Conservation (phyloP, 805 yeast species). For the Metschnikowia matae region DNA sequence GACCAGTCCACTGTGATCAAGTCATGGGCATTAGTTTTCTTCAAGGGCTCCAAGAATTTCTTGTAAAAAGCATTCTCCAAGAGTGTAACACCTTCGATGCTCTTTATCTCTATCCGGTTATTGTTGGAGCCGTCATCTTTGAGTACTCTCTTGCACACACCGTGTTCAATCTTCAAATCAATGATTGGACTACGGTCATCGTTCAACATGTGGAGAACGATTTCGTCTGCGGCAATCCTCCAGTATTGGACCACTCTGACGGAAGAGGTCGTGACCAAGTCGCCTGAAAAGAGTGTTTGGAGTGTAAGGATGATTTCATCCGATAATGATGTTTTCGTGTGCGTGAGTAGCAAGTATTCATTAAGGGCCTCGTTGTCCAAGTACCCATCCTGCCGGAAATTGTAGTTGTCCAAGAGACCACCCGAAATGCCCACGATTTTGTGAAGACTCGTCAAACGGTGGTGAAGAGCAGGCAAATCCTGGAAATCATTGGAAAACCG, state of each 20-base stretch:
- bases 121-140: slow-evolving; percentile 40
- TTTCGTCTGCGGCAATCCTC: slow-evolving; percentile 37
- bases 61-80: slow-evolving; percentile 30
- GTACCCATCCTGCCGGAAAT: slow-evolving; percentile 41
- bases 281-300: slow-evolving; percentile 36
- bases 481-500: slow-evolving; percentile 67
- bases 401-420: slow-evolving; percentile 43
- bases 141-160: slow-evolving; percentile 29
- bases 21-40: slow-evolving; percentile 9
- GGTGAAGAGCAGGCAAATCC: slow-evolving; percentile 48
- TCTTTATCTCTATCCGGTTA: slow-evolving; percentile 32
- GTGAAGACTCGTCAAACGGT: slow-evolving; percentile 48
- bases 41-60: slow-evolving; percentile 31
- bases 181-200: slow-evolving; percentile 39
- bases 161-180: slow-evolving; percentile 34
- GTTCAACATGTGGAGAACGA: slow-evolving; percentile 38
- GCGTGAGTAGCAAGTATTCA: slow-evolving; percentile 37
- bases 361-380: slow-evolving; percentile 47
- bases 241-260: slow-evolving; percentile 28
- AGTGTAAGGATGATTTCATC: slow-evolving; percentile 35
- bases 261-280: slow-evolving; percentile 15
- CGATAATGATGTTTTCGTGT: slow-evolving; percentile 29
- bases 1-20: slow-evolving; percentile 38
- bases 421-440: slow-evolving; percentile 40
- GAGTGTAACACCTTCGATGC: slow-evolving; percentile 37